phyloP scores from a whole-genome alignment of 192 early-diverging fungal genomes.

The Entomortierella parvispora region DNA sequence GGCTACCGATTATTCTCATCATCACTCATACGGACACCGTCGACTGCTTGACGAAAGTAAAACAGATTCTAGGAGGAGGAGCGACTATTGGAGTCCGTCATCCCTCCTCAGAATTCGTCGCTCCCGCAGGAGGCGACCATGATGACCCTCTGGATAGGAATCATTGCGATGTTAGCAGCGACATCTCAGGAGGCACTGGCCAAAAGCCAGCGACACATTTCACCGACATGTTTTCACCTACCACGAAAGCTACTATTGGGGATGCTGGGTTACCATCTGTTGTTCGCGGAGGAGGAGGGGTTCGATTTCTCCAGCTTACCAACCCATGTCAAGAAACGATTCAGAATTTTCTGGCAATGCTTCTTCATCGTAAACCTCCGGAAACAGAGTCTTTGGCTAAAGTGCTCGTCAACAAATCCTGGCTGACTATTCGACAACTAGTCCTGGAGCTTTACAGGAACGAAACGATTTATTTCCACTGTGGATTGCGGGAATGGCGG shows the following conservation, averaged over 20 bases:
- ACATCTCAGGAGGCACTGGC: too few relatives aligned
- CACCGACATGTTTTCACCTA: not conserved
- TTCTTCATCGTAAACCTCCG: conserved; percentile 21
- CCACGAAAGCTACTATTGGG: conserved; percentile 12
- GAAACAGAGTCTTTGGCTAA: conserved; percentile 28
- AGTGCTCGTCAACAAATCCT: conserved; percentile 27
- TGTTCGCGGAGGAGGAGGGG: conserved; percentile 44
- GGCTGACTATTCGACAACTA: conserved; percentile 46
- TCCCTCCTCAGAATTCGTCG: conserved; percentile 13
- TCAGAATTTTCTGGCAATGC: conserved; percentile 20
- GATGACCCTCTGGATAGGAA: conserved; percentile 3
- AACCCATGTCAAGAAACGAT: conserved; percentile 29
- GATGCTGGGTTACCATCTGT: conserved; percentile 19
- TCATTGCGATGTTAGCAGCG: too few relatives aligned
- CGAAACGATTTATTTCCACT: conserved; percentile 32
- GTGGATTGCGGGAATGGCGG: conserved; percentile 12
- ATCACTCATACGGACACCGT: conserved; percentile 38
- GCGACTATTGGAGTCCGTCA: conserved; percentile 11
- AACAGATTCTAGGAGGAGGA: conserved; percentile 41
- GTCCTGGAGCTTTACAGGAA: conserved; percentile 35
- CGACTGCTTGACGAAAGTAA: conserved; percentile 42
- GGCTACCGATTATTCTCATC: conserved; percentile 40
- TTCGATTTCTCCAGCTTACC: conserved; percentile 36
- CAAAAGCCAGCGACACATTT: too few relatives aligned
- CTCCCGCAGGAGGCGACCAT: conserved; percentile 19